Percentiles rank a stretch among this genome's conserved stretches.
phyloP scores from a whole-genome alignment of 2,329 filamentous ascomycete species.

The Mycosphaerella sp. region DNA sequence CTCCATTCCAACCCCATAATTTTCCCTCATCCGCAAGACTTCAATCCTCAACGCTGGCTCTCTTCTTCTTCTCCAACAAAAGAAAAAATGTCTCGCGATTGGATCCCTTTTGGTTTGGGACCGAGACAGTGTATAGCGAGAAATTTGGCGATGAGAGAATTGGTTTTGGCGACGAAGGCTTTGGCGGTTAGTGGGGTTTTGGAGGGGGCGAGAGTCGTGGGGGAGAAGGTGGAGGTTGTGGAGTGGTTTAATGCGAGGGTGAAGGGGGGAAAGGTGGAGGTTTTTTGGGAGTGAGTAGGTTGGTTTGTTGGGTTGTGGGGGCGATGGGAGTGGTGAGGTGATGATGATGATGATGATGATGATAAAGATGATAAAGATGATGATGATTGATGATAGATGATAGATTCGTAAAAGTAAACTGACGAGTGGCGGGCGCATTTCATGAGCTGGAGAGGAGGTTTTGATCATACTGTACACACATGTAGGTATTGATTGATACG shows the following conservation, averaged over 20 bases:
- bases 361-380: no score
- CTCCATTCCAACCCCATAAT: constrained; percentile 43
- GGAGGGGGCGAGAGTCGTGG: constrained; percentile 38
- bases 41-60: constrained; percentile 47
- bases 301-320: no score
- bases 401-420: no score
- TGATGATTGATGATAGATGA: no score
- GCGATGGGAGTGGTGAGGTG: no score
- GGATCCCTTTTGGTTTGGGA: constrained; percentile 47
- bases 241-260: constrained; percentile 54
- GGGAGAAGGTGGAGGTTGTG: constrained; percentile 44
- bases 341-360: no score
- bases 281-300: constrained; percentile 23
- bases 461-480: no score
- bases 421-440: no score
- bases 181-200: constrained; percentile 42
- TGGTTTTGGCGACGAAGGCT: constrained; percentile 39
- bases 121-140: constrained; percentile 46
- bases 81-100: constrained; percentile 41
- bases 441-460: no score
- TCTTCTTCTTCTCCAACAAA: constrained; percentile 20
- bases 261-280: constrained; percentile 44
- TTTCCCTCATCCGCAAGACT: constrained; percentile 40
- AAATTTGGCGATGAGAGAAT: constrained; percentile 43
- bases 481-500: no score